These are phyloP conservation scores for Leptodontidium sp. DNA, from an alignment of 2,329 filamentous ascomycete genomes.

Conservation along the genomic window DNA sequence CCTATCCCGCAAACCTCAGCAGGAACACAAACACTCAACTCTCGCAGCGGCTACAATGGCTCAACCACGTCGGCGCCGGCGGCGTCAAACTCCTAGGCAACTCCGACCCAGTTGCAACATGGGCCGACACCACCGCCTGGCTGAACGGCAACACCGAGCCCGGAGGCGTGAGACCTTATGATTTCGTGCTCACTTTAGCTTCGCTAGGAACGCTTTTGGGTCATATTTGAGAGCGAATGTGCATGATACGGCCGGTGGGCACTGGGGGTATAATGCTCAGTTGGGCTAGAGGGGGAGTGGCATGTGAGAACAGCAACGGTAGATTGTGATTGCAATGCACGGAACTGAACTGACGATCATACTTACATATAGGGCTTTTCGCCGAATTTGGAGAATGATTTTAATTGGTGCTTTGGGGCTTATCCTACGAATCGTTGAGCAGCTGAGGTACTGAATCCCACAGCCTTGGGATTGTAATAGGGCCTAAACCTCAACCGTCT, in stretches of 20 bases:
- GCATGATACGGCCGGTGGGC: not conserved
- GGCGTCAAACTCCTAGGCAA: conserved; percentile 19
- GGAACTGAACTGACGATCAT: not conserved
- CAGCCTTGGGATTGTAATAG: too few relatives aligned
- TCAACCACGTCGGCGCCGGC: conserved; percentile 23
- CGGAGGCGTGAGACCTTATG: not conserved
- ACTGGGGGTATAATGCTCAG: conserved; percentile 21
- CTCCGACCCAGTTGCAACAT: conserved; percentile 14
- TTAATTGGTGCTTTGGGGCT: conserved; percentile 25
- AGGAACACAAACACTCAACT: not conserved
- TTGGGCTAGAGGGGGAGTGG: conserved; percentile 18
- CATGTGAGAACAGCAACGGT: conserved; percentile 1
- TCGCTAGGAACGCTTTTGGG: not conserved
- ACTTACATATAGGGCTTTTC: conserved; percentile 9
- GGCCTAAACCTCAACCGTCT: too few relatives aligned
- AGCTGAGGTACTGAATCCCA: too few relatives aligned
- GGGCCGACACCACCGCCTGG: conserved; percentile 15
- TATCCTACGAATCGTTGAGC: conserved; percentile 22
- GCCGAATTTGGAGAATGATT: conserved; percentile 14
- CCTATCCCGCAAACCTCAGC: not conserved
- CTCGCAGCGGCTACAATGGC: conserved; percentile 7
- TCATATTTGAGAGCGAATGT: conserved; percentile 12
- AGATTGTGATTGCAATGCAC: not conserved
- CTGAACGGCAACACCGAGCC: conserved; percentile 6
- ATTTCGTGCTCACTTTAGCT: not conserved